These are phyloP conservation scores for Calocera cornea DNA, from an alignment of 768 basidiomycete species.

Conservation along the genomic window DNA sequence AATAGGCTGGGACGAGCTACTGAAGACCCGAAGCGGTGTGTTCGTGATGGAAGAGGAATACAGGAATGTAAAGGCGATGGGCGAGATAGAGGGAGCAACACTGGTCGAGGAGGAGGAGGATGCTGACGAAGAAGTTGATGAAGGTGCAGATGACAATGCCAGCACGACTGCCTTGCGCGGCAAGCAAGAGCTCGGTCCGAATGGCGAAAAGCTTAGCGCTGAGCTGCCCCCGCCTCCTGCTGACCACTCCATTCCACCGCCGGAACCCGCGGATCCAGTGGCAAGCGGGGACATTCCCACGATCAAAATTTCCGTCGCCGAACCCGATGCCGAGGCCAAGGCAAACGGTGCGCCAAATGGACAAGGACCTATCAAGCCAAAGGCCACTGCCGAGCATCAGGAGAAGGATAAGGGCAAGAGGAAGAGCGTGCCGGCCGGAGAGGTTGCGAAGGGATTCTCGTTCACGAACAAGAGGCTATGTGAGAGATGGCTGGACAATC, in stretches of 20 bases:
- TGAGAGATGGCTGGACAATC: slow-evolving; percentile 92
- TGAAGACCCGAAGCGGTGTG: slow-evolving; percentile 84
- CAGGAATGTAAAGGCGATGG: slow-evolving; percentile 82
- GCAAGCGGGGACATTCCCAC: slow-evolving; percentile 37
- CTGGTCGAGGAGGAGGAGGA: slow-evolving; percentile 12
- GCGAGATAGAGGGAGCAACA: slow-evolving; percentile 35
- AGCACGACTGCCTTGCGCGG: slow-evolving; percentile 35
- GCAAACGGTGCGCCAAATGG: slow-evolving; percentile 6
- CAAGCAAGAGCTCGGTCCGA: slow-evolving; percentile 15
- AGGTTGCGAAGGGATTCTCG: slow-evolving; percentile 45
- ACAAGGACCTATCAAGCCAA: slow-evolving; percentile 14
- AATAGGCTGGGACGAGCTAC: slow-evolving; percentile 97
- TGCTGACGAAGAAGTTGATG: slow-evolving; percentile 22
- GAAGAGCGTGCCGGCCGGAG: slow-evolving; percentile 13
- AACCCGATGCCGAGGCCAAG: slow-evolving; percentile 26
- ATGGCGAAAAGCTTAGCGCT: slow-evolving; percentile 25
- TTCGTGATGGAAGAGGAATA: slow-evolving; percentile 99
- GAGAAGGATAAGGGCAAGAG: slow-evolving; percentile 22
- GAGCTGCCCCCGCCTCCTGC: slow-evolving; percentile 17
- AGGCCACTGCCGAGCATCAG: slow-evolving; percentile 25
- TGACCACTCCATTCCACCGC: slow-evolving; percentile 9
- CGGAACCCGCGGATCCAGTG: neutral
- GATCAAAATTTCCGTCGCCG: slow-evolving; percentile 60
- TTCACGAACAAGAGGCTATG: slow-evolving; percentile 95
- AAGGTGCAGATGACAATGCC: slow-evolving; percentile 49